Conservation (phyloP, 108 stramenopile species). For the Seminavis robusta region DNA sequence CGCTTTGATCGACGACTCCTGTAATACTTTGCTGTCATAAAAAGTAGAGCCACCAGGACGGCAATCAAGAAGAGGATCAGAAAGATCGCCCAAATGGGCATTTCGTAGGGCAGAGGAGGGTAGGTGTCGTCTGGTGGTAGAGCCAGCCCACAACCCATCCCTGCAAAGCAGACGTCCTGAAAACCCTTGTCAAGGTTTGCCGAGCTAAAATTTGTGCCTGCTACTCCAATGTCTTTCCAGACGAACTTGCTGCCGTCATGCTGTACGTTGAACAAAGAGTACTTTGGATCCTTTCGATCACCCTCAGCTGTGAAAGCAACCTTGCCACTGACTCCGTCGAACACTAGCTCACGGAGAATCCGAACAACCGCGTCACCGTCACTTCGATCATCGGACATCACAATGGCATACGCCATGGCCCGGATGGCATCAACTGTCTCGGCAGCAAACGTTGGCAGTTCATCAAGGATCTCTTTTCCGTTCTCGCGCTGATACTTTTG, state of each 20-base stretch:
- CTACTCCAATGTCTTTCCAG: constrained; percentile 4
- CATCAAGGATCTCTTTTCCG: not conserved
- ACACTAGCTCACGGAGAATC: not conserved
- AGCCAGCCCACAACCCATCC: not conserved
- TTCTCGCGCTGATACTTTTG: not conserved
- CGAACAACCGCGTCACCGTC: not conserved
- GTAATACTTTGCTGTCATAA: too few relatives aligned
- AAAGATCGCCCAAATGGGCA: constrained; percentile 3
- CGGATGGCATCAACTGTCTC: constrained; percentile 12
- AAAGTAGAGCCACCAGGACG: too few relatives aligned
- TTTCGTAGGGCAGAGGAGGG: not conserved
- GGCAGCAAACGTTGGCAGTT: constrained; percentile 8
- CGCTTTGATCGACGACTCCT: too few relatives aligned
- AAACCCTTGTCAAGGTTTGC: not conserved
- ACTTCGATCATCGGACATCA: not conserved
- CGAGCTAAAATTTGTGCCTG: not conserved
- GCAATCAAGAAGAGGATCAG: too few relatives aligned
- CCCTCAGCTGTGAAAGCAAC: constrained; percentile 10
- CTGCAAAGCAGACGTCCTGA: constrained; percentile 6
- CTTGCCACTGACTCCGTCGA: constrained; percentile 9
- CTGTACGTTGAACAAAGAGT: constrained; percentile 1
- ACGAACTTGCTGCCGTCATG: not conserved
- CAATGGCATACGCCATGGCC: constrained; percentile 6
- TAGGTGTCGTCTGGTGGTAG: not conserved
- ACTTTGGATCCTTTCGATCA: constrained; percentile 11